Evolutionary conservation across 441 rosid genomes (phyloP).

Genomic region (Raphanus hybrid): DNA sequence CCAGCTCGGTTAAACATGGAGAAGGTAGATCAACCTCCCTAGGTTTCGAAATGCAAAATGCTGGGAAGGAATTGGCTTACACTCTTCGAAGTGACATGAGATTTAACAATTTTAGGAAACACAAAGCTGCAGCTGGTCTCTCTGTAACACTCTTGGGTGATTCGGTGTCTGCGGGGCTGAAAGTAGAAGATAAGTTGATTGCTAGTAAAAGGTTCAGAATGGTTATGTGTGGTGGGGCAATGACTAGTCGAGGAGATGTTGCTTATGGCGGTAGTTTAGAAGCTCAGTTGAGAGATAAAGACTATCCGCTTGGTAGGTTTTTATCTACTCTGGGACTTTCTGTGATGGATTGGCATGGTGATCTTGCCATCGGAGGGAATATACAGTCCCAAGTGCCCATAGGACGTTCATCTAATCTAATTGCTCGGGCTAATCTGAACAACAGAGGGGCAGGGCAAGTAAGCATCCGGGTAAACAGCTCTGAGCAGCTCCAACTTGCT

Average conservation of each 20-base stretch:
- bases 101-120: constrained; percentile 69
- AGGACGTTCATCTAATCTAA: constrained; percentile 77
- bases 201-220: constrained; percentile 64
- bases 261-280: constrained; percentile 96
- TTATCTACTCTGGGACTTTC: constrained; percentile 84
- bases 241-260: constrained; percentile 79
- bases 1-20: constrained; percentile 82
- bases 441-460: constrained; percentile 92
- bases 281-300: constrained; percentile 84
- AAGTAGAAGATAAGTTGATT: constrained; percentile 81
- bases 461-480: constrained; percentile 79
- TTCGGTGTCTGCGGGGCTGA: constrained; percentile 76
- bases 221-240: constrained; percentile 87
- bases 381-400: constrained; percentile 85
- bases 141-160: constrained; percentile 80
- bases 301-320: constrained; percentile 77
- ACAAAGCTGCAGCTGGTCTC: constrained; percentile 89
- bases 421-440: constrained; percentile 81
- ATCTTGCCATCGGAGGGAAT: constrained; percentile 90
- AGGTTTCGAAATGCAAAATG: constrained; percentile 91
- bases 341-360: constrained; percentile 97
- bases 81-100: constrained; percentile 79
- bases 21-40: constrained; percentile 76
- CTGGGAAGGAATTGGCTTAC: constrained; percentile 88
- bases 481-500: constrained; percentile 93